phyloP scores from a whole-genome alignment of 2,329 filamentous ascomycete species.

The Alternaria sp. region DNA sequence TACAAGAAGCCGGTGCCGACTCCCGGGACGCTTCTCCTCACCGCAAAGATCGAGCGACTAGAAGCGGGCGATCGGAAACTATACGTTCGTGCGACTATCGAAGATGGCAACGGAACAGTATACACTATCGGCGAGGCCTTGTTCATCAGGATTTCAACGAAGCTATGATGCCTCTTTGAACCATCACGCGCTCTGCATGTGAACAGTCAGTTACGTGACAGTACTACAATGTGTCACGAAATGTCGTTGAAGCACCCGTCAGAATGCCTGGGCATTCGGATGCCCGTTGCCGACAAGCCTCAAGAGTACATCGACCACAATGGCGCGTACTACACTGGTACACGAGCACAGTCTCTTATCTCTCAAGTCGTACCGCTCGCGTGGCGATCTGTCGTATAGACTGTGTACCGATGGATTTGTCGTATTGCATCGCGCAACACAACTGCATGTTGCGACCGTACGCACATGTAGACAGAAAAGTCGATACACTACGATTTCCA shows the following conservation, averaged over 20 bases:
- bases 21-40: constrained; percentile 59
- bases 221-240: not conserved
- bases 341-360: not conserved
- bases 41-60: constrained; percentile 54
- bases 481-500: not conserved
- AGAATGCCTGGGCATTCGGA: not conserved
- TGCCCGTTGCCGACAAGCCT: not conserved
- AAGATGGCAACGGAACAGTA: constrained; percentile 59
- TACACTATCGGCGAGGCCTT: constrained; percentile 64
- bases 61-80: constrained; percentile 66
- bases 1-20: constrained; percentile 64
- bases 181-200: not conserved
- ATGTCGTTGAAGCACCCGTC: not conserved
- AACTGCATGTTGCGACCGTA: not conserved
- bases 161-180: constrained; percentile 27
- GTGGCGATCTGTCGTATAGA: constrained; percentile 12
- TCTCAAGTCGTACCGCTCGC: constrained; percentile 7
- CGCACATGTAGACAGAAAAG: not conserved
- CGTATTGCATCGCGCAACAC: not conserved
- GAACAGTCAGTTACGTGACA: not conserved
- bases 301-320: not conserved
- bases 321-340: constrained; percentile 1
- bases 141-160: constrained; percentile 54
- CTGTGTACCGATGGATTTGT: constrained; percentile 2
- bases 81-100: constrained; percentile 59